Conservation (phyloP, 805 yeast species). For the Schwanniomyces pseudopolymorphus region DNA sequence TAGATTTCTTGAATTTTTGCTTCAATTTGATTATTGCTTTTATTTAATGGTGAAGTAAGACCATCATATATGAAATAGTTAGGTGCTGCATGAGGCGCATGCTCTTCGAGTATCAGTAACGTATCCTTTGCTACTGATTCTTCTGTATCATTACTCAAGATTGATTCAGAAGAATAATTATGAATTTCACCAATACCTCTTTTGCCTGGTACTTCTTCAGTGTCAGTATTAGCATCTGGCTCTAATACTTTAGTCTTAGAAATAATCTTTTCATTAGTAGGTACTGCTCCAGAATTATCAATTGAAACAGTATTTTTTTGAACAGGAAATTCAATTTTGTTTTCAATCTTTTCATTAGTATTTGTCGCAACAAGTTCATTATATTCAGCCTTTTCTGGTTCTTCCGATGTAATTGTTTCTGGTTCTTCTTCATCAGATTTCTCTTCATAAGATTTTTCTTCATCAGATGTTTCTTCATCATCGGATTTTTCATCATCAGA, state of each 20-base stretch:
- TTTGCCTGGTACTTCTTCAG: not conserved
- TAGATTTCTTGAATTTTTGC: conserved; percentile 21
- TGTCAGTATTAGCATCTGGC: not conserved
- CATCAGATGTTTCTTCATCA: not conserved
- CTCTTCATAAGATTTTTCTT: too few species aligned
- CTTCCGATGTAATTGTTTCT: not conserved
- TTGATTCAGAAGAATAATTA: not conserved
- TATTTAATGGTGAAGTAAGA: conserved; percentile 5
- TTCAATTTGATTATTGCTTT: conserved; percentile 7
- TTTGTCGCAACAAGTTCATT: too few species aligned
- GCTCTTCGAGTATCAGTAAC: not conserved
- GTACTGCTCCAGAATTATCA: too few species aligned
- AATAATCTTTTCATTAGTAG: too few species aligned
- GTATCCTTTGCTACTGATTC: not conserved
- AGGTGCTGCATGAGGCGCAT: not conserved
- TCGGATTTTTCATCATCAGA: not conserved
- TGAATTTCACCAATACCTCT: not conserved
- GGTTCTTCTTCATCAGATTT: not conserved
- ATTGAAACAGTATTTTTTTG: too few species aligned
- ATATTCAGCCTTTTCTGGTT: not conserved
- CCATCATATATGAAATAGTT: conserved; percentile 17
- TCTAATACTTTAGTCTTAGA: too few species aligned
- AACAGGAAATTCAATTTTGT: too few species aligned
- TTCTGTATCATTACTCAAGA: not conserved
- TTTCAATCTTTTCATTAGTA: too few species aligned